Conservation (phyloP, 1,284 basidiomycete species). For the Melampsora americana region DNA sequence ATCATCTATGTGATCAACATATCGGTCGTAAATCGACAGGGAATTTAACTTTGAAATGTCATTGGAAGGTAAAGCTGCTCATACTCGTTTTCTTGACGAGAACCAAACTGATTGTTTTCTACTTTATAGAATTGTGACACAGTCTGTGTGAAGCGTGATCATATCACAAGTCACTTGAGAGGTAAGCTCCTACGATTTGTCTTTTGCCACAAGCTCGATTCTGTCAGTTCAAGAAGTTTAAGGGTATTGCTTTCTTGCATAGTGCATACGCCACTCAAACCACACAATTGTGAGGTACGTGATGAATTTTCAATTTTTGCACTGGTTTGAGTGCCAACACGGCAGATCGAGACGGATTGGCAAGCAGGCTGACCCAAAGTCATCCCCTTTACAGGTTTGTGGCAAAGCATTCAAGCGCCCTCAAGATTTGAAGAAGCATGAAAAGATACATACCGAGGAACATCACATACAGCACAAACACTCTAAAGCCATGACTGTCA, state of each 20-base stretch:
- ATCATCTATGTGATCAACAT: slow-evolving; percentile 87
- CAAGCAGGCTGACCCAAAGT: too few species aligned
- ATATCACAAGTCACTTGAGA: slow-evolving; percentile 88
- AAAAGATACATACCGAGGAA: slow-evolving; percentile 96
- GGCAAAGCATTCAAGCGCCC: slow-evolving; percentile 97
- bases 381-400: slow-evolving; percentile 58
- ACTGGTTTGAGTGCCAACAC: not conserved
- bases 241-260: too few species aligned
- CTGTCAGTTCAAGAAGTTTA: not conserved
- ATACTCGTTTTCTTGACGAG: not conserved
- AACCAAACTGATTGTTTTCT: not conserved
- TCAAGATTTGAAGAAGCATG: slow-evolving; percentile 98
- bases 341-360: not conserved
- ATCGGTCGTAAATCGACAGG: slow-evolving; percentile 87
- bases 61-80: slow-evolving; percentile 67
- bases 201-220: not conserved
- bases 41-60: slow-evolving; percentile 86
- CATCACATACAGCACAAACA: slow-evolving; percentile 90
- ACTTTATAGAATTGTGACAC: slow-evolving; percentile 58
- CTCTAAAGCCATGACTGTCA: slow-evolving; percentile 39
- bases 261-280: slow-evolving; percentile 90
- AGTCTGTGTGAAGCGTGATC: slow-evolving; percentile 89
- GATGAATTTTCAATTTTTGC: not conserved
- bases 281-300: slow-evolving; percentile 74
- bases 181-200: slow-evolving; percentile 51